Evolutionary conservation across 1,284 basidiomycete genomes (phyloP).

Genomic region (Heterobasidion annosum): DNA sequence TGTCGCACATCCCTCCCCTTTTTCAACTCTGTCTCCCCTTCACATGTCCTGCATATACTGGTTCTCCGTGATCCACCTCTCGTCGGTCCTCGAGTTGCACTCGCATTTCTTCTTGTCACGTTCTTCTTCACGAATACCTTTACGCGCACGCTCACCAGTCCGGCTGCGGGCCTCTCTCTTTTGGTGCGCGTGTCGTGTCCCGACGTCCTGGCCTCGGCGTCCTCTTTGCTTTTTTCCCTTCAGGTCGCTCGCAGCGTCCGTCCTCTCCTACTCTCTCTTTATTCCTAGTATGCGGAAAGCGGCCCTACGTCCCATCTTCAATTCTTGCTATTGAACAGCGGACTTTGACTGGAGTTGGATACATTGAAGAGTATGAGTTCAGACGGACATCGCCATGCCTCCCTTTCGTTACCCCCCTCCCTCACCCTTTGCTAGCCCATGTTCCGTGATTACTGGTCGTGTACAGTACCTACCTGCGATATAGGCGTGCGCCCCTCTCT

Average conservation of each 20-base stretch:
- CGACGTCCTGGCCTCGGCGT: background rate
- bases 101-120: background rate
- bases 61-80: background rate
- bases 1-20: background rate
- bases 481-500: background rate
- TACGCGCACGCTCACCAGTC: too few relatives aligned
- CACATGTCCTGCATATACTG: background rate
- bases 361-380: background rate
- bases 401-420: background rate
- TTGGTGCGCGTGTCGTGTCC: background rate
- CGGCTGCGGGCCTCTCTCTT: too few relatives aligned
- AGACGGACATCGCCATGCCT: background rate
- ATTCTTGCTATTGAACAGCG: background rate
- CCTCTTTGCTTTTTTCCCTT: background rate
- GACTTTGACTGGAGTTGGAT: background rate
- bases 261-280: too few relatives aligned
- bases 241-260: background rate
- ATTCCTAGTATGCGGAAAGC: background rate
- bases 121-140: too few relatives aligned
- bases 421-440: background rate
- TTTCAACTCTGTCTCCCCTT: background rate
- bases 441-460: background rate
- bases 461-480: background rate
- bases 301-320: background rate
- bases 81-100: background rate